Base-by-base conservation (phyloP, 1,139 yeast species). In the Magnusiomyces fungicola region DNA sequence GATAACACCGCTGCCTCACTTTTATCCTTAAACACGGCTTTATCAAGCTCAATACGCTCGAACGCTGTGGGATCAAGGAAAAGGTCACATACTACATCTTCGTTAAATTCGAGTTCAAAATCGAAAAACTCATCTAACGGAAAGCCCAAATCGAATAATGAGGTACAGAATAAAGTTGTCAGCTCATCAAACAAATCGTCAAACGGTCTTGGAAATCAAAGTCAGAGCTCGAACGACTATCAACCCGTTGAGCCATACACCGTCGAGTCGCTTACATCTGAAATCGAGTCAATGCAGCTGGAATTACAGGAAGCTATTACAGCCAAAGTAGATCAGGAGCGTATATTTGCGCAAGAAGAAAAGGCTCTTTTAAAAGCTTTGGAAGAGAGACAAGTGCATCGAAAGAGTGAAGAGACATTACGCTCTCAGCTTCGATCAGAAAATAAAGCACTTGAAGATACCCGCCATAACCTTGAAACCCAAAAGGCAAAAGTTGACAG, bases 341-440 rank as follows among this genome's bases (percentile, higher is more conserved):
- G 57, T 6, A 80, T 78, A 48, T 75, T 72, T 54, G 55, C 60
- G 24, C 72, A 68, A 16, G 72, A 72, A 47, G 76, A 73, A 50
- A 53, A 61, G 0, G 62, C 62, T 21, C 62, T 76, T 46, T 52
- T 64, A 1, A 62, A 66, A 19, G 76, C 76, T 44, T 63, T 76
- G 32, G 71, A 71, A 25, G 68, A 68, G 24, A 65, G 76, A 14
- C 65, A 69, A 42, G 73, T 72, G 39, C 68, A 75, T 32, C 71
- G 76, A 54, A 72, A 68, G 52, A 62, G 68, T 16, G 81, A 76
- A 48, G 83, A 78, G 56, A 65, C 65, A n/a, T 72, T 69, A 50
- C 67, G 81, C 41, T 64, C 74, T 12, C 71, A 72, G 51, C 61
- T 75, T 44, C 68, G 75, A 46, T 68, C 73, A 4, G 83, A 78